These are phyloP conservation scores for Pythium biforme DNA, from an alignment of 352 stramenopile genomes.

Conservation along the genomic window DNA sequence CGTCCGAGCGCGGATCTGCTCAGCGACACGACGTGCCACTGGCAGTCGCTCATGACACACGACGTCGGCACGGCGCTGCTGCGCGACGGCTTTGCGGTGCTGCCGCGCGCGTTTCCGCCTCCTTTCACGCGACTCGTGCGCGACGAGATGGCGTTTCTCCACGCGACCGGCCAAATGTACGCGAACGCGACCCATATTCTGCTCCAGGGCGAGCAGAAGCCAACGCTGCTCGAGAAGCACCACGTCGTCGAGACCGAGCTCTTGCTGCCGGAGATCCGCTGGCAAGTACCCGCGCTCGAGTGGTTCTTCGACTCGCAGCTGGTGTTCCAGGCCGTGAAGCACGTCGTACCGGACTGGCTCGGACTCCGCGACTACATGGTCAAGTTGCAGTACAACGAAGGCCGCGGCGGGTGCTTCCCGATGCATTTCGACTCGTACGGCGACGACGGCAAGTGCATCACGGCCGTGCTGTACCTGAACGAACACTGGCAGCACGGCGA, in stretches of 20 bases:
- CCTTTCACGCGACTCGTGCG: slow-evolving; percentile 45
- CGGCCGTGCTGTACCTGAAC: slow-evolving; percentile 84
- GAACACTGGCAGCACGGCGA: slow-evolving; percentile 66
- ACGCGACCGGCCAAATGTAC: slow-evolving; percentile 51
- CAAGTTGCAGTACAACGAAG: slow-evolving; percentile 83
- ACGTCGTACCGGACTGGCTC: slow-evolving; percentile 41
- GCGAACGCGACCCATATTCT: slow-evolving; percentile 80
- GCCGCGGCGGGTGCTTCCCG: slow-evolving; percentile 77
- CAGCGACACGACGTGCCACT: slow-evolving; percentile 14
- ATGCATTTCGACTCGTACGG: slow-evolving; percentile 87
- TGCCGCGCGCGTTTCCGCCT: slow-evolving; percentile 46
- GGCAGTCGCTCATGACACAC: slow-evolving; percentile 34
- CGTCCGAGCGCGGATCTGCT: slow-evolving; percentile 5
- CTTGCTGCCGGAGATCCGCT: slow-evolving; percentile 37
- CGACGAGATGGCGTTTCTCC: slow-evolving; percentile 52
- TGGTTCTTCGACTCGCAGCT: slow-evolving; percentile 63
- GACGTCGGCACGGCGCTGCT: slow-evolving; percentile 34
- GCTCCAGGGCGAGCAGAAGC: slow-evolving; percentile 29
- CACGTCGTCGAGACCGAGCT: slow-evolving; percentile 84
- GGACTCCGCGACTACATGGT: slow-evolving; percentile 52
- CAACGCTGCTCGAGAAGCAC: slow-evolving; percentile 70
- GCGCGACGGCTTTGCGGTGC: slow-evolving; percentile 50
- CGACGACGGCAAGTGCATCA: slow-evolving; percentile 81
- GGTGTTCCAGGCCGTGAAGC: slow-evolving; percentile 43
- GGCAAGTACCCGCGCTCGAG: slow-evolving; percentile 42